Evolutionary conservation across 768 basidiomycete genomes (phyloP).

Genomic region (Myochromella boudieri): DNA sequence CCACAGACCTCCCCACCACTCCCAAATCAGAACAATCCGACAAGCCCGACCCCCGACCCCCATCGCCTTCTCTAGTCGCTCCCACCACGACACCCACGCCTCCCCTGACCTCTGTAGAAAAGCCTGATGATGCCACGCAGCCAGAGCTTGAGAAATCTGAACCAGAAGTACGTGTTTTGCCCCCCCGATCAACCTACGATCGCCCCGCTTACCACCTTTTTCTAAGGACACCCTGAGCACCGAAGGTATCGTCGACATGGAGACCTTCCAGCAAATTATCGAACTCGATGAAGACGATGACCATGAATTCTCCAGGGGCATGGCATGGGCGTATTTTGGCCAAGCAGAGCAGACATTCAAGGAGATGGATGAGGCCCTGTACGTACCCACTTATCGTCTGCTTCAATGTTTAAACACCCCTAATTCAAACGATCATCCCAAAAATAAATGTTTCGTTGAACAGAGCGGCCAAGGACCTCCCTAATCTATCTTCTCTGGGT

Average conservation of each 20-base stretch:
- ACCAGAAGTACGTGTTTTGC: slow-evolving; percentile 5
- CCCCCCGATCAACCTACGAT: slow-evolving; percentile 3
- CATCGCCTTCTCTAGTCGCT: background rate
- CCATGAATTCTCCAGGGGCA: slow-evolving; percentile 72
- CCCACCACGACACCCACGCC: background rate
- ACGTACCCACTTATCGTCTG: slow-evolving; percentile 32
- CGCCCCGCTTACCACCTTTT: slow-evolving; percentile 1
- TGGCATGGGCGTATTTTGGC: slow-evolving; percentile 77
- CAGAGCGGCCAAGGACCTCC: slow-evolving; percentile 61
- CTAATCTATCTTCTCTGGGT: slow-evolving; percentile 68
- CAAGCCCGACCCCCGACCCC: background rate
- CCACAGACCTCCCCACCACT: background rate
- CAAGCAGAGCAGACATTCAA: slow-evolving; percentile 79
- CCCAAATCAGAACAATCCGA: slow-evolving; percentile 3
- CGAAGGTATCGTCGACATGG: slow-evolving; percentile 64
- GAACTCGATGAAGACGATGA: slow-evolving; percentile 81
- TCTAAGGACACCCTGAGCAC: slow-evolving; percentile 3
- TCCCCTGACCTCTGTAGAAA: slow-evolving; percentile 1
- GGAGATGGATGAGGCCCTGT: slow-evolving; percentile 81
- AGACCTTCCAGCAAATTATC: slow-evolving; percentile 81
- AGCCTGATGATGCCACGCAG: background rate
- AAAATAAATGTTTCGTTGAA: slow-evolving; percentile 10
- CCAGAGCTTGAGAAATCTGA: background rate
- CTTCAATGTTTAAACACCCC: background rate
- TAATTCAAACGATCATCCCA: background rate